Base-by-base conservation (phyloP, 495 filamentous ascomycete species). In the Monascus purpureus region DNA sequence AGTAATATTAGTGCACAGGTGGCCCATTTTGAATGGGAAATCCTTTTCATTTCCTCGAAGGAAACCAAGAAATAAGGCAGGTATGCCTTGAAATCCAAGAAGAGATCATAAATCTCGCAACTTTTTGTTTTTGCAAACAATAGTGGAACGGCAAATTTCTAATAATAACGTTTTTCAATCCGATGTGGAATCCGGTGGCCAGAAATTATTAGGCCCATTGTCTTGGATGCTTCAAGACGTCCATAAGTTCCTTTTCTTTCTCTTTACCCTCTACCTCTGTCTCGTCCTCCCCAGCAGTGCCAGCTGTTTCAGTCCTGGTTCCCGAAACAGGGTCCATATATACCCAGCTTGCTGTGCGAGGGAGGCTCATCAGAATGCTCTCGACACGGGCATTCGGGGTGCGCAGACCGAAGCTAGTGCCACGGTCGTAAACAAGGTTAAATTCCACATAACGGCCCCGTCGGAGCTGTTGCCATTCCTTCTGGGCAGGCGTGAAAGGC, bases 371-470 rank as follows among this genome's bases (percentile, higher is more conserved):
- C 41, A 99, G 56, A 34, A 99, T 96, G 59, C 84, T 93, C 63
- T 97, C 90, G 4, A 99, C 72, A 34, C 90, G 70, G 7, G 86
- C 80, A 38, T 82, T 83, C 2, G 90, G 92, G 0, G 92, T 94
- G 41, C 85, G 87, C 34, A 99, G 59, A 0, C 90, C 90, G 52
- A 99, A 99, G 29, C 80, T 78, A 4, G 90, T 99, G 8, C 90
- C 90, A 17, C 90, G 75, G 61, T 99, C 90, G 59, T 99, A 85
- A 29, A 99, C 82, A 12, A 99, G 70, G 58, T 99, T 99, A 57
- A 99, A 99, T 53, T 99, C 90, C 16, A 99, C 92, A 55, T 99
- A 99, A 42, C 80, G 65, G 20, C 92, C 90, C 30, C 90, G 68
- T 17, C 90, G 70, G 38, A 99, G 64, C 62, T 96, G 90, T 55